Evolutionary conservation across 2,329 filamentous ascomycete genomes (phyloP), one percentile per base, ranked within the genome.

Genomic region (Verticillium longisporum): DNA sequence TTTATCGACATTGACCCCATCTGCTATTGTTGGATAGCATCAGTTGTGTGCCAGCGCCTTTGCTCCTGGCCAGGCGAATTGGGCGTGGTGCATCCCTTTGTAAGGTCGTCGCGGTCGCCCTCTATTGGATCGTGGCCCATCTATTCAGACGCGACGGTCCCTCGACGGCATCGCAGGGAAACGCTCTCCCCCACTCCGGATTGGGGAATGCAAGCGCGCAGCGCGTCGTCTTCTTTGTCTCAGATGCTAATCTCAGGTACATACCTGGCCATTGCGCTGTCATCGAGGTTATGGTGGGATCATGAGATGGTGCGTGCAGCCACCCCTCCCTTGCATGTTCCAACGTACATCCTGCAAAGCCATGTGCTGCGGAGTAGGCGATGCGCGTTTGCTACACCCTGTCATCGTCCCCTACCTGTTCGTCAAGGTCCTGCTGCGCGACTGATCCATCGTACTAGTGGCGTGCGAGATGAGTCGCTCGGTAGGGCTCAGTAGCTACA

Each of bases 281-380:
- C 36, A 21, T 21, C 45, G 45, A 53, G 18, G 7, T 9, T 10
- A 15, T 21, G 37, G 21, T 41, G 18, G 38, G 38, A 21, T n/a
- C 37, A 21, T n/a, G 55, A 18, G 55, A 33, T 32, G 38, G 56
- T 33, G 33, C 37, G 37, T 58, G 56, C 56, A 45, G 38, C 32
- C 37, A 32, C 3, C 18, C 15, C 56, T 58, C 56, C 56, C 56
- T 58, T 58, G 56, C 56, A 58, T 58, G 45, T 53, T 36, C 18
- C 45, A 53, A 53, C 45, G 45, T 21, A n/a, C 45, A 53, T 53
- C 33, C 55, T 36, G 34, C 26, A 21, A 18, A 14, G 38, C 56
- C 56, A 58, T 58, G 56, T 58, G 56, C 45, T 53, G 45, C 45
- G 7, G 13, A 36, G 34, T 36, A 6, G 34, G 34, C 34, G 34